Base-by-base conservation (phyloP, 129 eudicot species). In the Saposhnikovia divaricata region DNA sequence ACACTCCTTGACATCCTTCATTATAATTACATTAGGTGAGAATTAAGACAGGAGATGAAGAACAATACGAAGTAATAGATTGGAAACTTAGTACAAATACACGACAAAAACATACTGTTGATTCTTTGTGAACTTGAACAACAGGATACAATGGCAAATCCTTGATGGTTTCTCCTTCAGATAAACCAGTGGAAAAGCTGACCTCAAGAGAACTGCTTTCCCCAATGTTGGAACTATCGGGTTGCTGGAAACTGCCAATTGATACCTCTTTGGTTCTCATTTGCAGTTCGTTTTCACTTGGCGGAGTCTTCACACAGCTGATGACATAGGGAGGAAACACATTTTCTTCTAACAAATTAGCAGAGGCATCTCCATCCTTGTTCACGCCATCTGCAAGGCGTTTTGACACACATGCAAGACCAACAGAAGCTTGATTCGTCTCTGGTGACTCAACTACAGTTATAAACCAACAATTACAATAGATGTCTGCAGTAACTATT, bases 131-230 rank as follows among this genome's bases (percentile, higher is more conserved):
- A 59, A 83, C 84, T 81, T 87, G 88, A 72, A 61, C 71, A 23
- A 39, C 66, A 48, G 90, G 80, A 79, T 83, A 37, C 48, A 91
- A 86, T 55, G 81, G 81, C 84, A 78, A 79, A 69, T 66, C 85
- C 83, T 82, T 86, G 82, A 74, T 83, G 48, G 85, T 76, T 83
- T 83, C 88, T 82, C 82, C 89, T 3, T 79, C 74, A 65, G 90
- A 39, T 72, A 84, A 80, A 77, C 83, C 87, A 28, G 84, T 82
- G 80, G 74, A 70, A 66, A 87, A 84, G 85, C 75, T 84, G 66
- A 87, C 87, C 80, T 92, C 91, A 80, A 84, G 90, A 39, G 91
- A 87, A 78, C 86, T 86, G 82, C 80, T 89, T 59, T 39, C 87
- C 59, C 88, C 92, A 85, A 82, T 89, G 73, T 79, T 85, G 43